Evolutionary conservation across 768 basidiomycete species (phyloP), one percentile per base, ranked within the genome.

Genomic region (Leccinum broughii): DNA sequence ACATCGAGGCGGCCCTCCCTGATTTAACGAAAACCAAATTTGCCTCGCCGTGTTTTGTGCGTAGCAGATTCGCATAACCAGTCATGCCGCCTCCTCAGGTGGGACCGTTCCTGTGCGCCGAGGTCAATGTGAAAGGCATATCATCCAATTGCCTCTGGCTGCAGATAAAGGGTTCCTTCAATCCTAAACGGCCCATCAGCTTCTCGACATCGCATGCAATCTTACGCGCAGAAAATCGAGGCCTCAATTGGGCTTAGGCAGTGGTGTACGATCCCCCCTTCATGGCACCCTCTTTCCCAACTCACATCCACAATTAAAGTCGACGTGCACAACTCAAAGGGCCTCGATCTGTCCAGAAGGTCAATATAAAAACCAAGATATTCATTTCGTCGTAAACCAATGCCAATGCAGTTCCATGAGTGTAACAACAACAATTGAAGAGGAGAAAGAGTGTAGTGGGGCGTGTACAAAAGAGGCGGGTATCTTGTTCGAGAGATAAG

Each of bases 401-500:
- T 64, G 51, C 39, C 51, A 30, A 48, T 57, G 52, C 17, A 52
- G 17, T 48, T 56, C 52, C 26, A 37, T 32, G 49, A 37, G 7
- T 13, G 48, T 26, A 34, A 50, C 35, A 48, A n/a, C n/a, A n/a
- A 30, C 14, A 51, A 28, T 48, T 20, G 28, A 34, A 52, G 35
- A 17, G 50, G 22, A 30, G 14, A 48, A 24, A 28, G 17, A 53
- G 49, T 57, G 48, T 30, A 51, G 28, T 49, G 7, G 34, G 50
- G 14, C 20, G 46, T 62, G 20, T 32, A 59, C 8, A 53, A 56
- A 60, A 51, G 54, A 56, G 6, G 51, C 34, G 61, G 68, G 66
- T 70, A 66, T 70, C 51, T 56, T 20, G 53, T 61, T 49, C 54
- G 14, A 46, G 56, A 59, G 37, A 69, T 66, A 56, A 60, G 15